Evolutionary conservation across 495 filamentous ascomycete genomes (phyloP).

Genomic region (Penicillium verhagenii): DNA sequence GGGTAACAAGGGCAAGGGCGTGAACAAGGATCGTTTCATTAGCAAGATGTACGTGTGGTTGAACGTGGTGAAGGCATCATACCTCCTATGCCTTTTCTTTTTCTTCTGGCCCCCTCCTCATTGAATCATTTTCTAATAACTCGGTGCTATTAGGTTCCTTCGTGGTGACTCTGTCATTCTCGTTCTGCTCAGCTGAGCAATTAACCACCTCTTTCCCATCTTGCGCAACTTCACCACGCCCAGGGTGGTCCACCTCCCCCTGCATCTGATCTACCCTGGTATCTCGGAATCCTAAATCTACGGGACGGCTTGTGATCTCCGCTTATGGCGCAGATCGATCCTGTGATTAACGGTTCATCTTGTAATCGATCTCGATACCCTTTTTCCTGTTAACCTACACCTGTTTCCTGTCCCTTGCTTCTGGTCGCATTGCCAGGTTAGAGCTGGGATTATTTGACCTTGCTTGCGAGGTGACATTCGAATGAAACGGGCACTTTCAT

Average conservation of each 20-base stretch:
- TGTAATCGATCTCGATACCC: constrained; percentile 27
- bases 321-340: constrained; percentile 15
- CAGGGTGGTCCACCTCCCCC: constrained; percentile 16
- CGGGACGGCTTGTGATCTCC: constrained; percentile 16
- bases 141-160: constrained; percentile 65
- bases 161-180: constrained; percentile 93
- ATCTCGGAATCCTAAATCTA: constrained; percentile 10
- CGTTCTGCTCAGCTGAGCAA: constrained; percentile 75
- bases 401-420: constrained; percentile 23
- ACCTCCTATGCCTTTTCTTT: neutral
- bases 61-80: neutral
- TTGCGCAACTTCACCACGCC: constrained; percentile 14
- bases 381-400: constrained; percentile 7
- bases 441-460: constrained; percentile 1
- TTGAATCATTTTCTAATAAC: constrained; percentile 4
- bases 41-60: constrained; percentile 81
- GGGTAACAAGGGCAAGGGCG: constrained; percentile 82
- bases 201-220: constrained; percentile 5
- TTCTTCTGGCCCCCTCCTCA: neutral
- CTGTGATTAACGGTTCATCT: constrained; percentile 3
- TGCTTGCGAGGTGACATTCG: constrained; percentile 13
- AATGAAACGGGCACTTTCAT: constrained; percentile 10
- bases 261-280: constrained; percentile 7
- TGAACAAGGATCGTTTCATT: constrained; percentile 98
- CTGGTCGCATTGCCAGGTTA: constrained; percentile 14